Percentiles rank a stretch among this genome's conserved stretches.
Evolutionary conservation across 768 basidiomycete species (phyloP).

Genomic region (Cantharellus cinnabarinus): DNA sequence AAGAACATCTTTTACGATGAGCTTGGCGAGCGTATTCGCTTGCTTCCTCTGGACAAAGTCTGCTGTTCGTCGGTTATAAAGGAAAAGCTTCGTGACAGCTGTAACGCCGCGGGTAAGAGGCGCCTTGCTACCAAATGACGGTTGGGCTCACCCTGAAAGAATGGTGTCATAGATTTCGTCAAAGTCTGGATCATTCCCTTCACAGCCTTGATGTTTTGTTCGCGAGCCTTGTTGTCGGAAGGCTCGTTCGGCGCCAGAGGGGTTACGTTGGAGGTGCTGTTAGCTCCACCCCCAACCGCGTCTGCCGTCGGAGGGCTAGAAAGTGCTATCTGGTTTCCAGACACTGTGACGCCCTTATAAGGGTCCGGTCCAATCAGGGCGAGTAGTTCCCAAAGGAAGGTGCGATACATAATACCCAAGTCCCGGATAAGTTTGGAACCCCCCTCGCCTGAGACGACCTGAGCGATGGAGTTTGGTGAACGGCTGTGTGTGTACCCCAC

Average conservation of each 20-base stretch:
- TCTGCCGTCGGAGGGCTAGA: not conserved
- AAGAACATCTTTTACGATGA: constrained; percentile 47
- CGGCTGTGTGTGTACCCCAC: constrained; percentile 67
- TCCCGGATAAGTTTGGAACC: constrained; percentile 43
- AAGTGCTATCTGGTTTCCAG: not conserved
- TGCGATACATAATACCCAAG: constrained; percentile 63
- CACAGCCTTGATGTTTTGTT: constrained; percentile 2
- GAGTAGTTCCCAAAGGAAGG: constrained; percentile 75
- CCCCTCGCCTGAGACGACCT: constrained; percentile 46
- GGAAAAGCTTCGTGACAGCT: constrained; percentile 76
- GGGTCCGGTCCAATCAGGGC: constrained; percentile 41
- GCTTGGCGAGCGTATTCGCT: constrained; percentile 43
- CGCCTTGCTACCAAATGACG: not conserved
- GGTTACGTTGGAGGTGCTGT: too few species aligned
- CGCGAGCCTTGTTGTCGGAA: not conserved
- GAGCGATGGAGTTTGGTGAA: constrained; percentile 50
- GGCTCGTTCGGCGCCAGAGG: not conserved
- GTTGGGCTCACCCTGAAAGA: constrained; percentile 58
- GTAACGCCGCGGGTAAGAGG: constrained; percentile 2
- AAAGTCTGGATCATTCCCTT: not conserved
- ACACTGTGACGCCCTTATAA: constrained; percentile 22
- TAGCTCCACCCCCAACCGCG: too few species aligned
- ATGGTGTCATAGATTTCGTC: constrained; percentile 35
- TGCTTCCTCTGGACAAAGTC: constrained; percentile 61
- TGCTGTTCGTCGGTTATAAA: constrained; percentile 51